Evolutionary conservation across 192 early-diverging fungal genomes (phyloP), one percentile per base, ranked within the genome.

Genomic region (Funneliformis geosporum): DNA sequence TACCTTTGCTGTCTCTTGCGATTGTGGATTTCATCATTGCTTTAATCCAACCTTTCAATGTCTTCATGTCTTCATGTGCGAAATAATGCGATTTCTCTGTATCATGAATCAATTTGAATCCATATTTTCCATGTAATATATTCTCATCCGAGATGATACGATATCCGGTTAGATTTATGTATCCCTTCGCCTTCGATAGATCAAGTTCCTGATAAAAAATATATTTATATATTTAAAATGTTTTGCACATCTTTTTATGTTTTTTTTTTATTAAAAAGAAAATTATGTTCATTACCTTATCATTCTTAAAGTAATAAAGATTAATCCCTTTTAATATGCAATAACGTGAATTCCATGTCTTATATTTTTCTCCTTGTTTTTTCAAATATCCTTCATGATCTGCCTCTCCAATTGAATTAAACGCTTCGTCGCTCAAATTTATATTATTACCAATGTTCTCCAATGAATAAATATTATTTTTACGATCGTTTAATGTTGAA

Each of bases 11-110:
- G 74, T 90, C 89, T 0, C 89, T 83, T 12, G 84, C 82, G 76
- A 91, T 91, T 0, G 90, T 91, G 3, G 89, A 88, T 78, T 91
- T 91, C 87, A 91, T 89, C 71, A 91, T 75, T 14, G 88, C 85
- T 66, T 88, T 89, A 38, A 90, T 83, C 90, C 90, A 91, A 2
- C 81, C 75, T 27, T 83, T 83, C 83, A 89, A 85, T 25, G 85
- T 84, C 28, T 78, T 83, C 25, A 86, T 80, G 55, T 85, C 84
- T 39, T 91, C 90, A 2, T 88, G 86, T 70, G 88, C 89, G 73
- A 91, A 91, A 68, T 82, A 90, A 72, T 89, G 89, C n/a, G 84
- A 85, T 46, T 89, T 82, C 42, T 88, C 86, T 12, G 82, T 76
- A 42, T 90, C 90, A 66, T 91, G 90, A 21, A 85, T 82, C 5